Evolutionary conservation across 257 asterid genomes (phyloP), one percentile per base, ranked within the genome.

Genomic region (Paraleonurus japonicus): DNA sequence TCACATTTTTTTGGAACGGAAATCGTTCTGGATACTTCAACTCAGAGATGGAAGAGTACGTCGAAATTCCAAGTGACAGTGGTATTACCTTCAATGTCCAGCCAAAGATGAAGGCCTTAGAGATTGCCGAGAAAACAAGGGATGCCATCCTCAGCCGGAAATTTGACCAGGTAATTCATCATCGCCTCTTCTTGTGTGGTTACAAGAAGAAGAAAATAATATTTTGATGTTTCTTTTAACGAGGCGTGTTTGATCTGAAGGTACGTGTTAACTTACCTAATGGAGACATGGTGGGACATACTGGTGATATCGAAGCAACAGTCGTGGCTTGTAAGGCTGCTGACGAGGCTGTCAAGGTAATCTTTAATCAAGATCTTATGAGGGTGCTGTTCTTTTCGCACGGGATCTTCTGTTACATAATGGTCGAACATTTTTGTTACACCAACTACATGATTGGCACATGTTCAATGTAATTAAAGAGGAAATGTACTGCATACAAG

Each of bases 91-190:
- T 94, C 57, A 94, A 94, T 41, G 97, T 82, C 69, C 74, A 86
- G 83, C 97, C 98, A 16, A 90, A 93, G 84, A 93, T 93, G 98
- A 90, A 93, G 81, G 98, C 98, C n/a, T 61, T 90, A 76, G 96
- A 90, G 87, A 93, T 93, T 50, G 96, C 86, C 39, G 96, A 93
- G 87, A 93, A 82, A 86, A 88, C 97, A 71, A 87, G 96, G 81
- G 98, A 91, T 65, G 96, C 92, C 15, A 89, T 94, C 43, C 95
- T 94, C 37, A 80, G 96, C 58, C 43, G 87, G 70, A 94, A 94
- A 74, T 94, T 84, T 76, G 88, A 91, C 75, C 99, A 94, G 99
- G 99, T 91, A 80, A 58, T 76, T 67, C 26, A 62, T 33, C 47
- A 39, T 7, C 0, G 13, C 15, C 27, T 68, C 8, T 60, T 60